These are phyloP conservation scores for Sordariomycetes sp. DNA, from an alignment of 2,329 filamentous ascomycete genomes.

Conservation along the genomic window DNA sequence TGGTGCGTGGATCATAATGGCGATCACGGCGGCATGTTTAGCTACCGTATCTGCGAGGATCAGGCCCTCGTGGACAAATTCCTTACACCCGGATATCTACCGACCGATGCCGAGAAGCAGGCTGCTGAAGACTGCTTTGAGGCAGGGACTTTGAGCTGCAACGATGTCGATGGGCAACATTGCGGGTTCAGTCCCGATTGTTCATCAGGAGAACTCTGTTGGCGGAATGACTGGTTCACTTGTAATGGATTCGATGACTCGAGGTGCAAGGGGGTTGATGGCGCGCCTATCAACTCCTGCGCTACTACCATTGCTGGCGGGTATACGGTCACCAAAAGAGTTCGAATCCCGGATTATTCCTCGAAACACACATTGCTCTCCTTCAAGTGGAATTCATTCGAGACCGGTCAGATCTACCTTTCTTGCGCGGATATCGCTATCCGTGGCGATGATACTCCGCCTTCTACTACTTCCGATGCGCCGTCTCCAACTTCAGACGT, in stretches of 20 bases:
- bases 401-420: slow-evolving; percentile 39
- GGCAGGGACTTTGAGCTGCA: slow-evolving; percentile 30
- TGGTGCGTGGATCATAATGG: slow-evolving; percentile 45
- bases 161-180: slow-evolving; percentile 31
- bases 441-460: neutral
- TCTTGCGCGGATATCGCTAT: slow-evolving; percentile 39
- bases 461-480: neutral
- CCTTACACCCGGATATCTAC: slow-evolving; percentile 29
- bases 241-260: slow-evolving; percentile 30
- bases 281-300: slow-evolving; percentile 26
- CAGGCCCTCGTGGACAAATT: slow-evolving; percentile 36
- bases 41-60: slow-evolving; percentile 37
- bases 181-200: slow-evolving; percentile 37
- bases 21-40: slow-evolving; percentile 43
- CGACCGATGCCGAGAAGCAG: slow-evolving; percentile 37
- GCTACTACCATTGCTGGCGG: slow-evolving; percentile 37
- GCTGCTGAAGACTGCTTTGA: slow-evolving; percentile 39
- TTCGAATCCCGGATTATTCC: slow-evolving; percentile 29
- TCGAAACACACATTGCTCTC: slow-evolving; percentile 36
- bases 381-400: slow-evolving; percentile 40
- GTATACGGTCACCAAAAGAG: slow-evolving; percentile 36
- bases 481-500: neutral
- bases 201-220: slow-evolving; percentile 25
- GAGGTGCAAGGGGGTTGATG: slow-evolving; percentile 31
- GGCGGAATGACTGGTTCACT: slow-evolving; percentile 40